These are phyloP conservation scores for Jaltomata sinuosa DNA, from an alignment of 257 asterid species.

Conservation along the genomic window DNA sequence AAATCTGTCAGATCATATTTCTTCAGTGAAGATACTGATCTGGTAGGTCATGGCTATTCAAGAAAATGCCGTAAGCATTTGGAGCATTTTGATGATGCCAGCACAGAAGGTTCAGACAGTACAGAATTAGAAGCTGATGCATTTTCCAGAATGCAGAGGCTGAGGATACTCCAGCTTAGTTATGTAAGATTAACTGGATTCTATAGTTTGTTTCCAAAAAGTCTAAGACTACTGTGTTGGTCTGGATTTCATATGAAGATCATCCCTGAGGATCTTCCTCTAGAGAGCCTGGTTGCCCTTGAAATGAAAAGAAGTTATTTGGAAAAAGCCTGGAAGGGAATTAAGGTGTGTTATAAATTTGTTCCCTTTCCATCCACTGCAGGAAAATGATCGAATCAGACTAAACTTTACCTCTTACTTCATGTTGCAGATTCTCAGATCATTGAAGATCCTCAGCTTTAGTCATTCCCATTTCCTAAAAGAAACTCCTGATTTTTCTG, in stretches of 20 bases:
- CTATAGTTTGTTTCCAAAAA: neutral
- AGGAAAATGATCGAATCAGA: neutral
- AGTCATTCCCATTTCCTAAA: neutral
- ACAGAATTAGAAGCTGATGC: neutral
- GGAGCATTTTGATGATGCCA: neutral
- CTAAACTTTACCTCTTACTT: neutral
- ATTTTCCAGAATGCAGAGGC: slow-evolving; percentile 6
- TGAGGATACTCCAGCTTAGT: slow-evolving; percentile 6
- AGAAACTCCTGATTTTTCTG: neutral
- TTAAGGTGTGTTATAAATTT: neutral
- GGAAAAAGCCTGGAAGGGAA: neutral
- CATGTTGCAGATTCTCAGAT: neutral
- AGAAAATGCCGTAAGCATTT: neutral
- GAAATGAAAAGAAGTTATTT: slow-evolving; percentile 2
- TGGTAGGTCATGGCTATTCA: neutral
- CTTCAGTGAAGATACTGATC: neutral
- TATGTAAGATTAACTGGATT: neutral
- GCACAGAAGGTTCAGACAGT: neutral
- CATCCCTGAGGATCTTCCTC: neutral
- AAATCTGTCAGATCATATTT: neutral
- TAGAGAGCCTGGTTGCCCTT: slow-evolving; percentile 3
- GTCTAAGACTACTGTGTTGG: neutral
- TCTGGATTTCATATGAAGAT: neutral
- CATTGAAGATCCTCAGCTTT: slow-evolving; percentile 2
- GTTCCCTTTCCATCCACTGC: neutral